Base-by-base conservation (phyloP, 441 rosid species). In the Aleurites moluccanus region DNA sequence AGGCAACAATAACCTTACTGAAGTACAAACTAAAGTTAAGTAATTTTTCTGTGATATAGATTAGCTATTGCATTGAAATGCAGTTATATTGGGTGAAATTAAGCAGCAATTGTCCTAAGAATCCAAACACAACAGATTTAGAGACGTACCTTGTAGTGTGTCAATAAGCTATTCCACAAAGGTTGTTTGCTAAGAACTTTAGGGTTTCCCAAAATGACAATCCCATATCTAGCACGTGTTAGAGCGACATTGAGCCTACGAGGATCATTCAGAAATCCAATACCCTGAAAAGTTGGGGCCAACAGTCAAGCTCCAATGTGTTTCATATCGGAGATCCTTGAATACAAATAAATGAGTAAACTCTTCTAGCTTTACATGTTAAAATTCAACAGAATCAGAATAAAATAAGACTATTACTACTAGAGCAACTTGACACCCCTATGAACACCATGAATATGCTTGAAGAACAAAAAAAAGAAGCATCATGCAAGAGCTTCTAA, bases 221-320 rank as follows among this genome's bases (percentile, higher is more conserved):
- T 96, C 64, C 99, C 99, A 87, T 94, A 96, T 77, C 94, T 90
- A 75, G 98, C 96, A 79, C 99, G 98, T 16, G 99, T 96, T 55
- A 96, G 83, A 65, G 99, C 99, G 75, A 96, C 99, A 81, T 96
- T 94, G 23, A 96, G 95, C 88, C 98, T 89, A 71, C 98, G 93
- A 67, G 99, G 98, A 88, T 96, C 99, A 87, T 96, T 96, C 73
- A 96, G 91, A 80, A 96, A 96, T 68, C 99, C 99, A 85, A 94
- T 96, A 69, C 99, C 99, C 99, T 96, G 84, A 80, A 84, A 77
- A 76, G 66, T 71, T 71, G 63, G 42, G 47, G 23, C 55, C 53
- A 56, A 55, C 64, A 64, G 64, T 81, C 69, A 74, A 65, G 55
- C 69, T 75, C 40, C 76, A 75, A 61, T 9, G 15, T 21, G 3